phyloP scores from a whole-genome alignment of 257 asterid species.

The Scutellaria baicalensis region DNA sequence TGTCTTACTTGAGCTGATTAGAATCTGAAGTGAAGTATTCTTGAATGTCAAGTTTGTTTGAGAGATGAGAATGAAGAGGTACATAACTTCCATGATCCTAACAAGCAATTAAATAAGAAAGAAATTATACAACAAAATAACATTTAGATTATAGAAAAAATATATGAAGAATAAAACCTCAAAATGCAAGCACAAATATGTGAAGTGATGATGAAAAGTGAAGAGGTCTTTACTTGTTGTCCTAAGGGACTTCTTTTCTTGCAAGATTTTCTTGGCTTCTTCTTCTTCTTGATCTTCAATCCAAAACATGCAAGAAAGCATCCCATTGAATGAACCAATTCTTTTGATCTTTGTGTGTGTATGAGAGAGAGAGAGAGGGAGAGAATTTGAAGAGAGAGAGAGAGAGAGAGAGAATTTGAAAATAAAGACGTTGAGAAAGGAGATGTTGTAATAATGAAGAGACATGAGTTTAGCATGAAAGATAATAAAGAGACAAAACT shows the following conservation, averaged over 20 bases:
- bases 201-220: background rate
- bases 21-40: slow-evolving; percentile 26
- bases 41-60: slow-evolving; percentile 16
- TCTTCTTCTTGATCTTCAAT: slow-evolving; percentile 24
- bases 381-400: slow-evolving; percentile 3
- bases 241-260: slow-evolving; percentile 18
- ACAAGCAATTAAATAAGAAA: background rate
- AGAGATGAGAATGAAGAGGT: slow-evolving; percentile 48
- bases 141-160: too few relatives aligned
- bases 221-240: slow-evolving; percentile 28
- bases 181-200: background rate
- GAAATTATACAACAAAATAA: background rate
- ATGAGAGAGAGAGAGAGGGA: background rate
- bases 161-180: background rate
- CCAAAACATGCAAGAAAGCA: slow-evolving; percentile 77
- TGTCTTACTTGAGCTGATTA: slow-evolving; percentile 28
- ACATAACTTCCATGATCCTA: slow-evolving; percentile 52
- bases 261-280: slow-evolving; percentile 29
- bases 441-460: slow-evolving; percentile 27
- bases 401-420: slow-evolving; percentile 29
- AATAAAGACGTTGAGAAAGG: slow-evolving; percentile 60
- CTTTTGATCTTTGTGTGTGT: too few relatives aligned
- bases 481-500: slow-evolving; percentile 2
- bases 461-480: background rate
- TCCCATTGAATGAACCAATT: slow-evolving; percentile 43